Evolutionary conservation across 768 basidiomycete species (phyloP).

Genomic region (Mycena epipterygia): DNA sequence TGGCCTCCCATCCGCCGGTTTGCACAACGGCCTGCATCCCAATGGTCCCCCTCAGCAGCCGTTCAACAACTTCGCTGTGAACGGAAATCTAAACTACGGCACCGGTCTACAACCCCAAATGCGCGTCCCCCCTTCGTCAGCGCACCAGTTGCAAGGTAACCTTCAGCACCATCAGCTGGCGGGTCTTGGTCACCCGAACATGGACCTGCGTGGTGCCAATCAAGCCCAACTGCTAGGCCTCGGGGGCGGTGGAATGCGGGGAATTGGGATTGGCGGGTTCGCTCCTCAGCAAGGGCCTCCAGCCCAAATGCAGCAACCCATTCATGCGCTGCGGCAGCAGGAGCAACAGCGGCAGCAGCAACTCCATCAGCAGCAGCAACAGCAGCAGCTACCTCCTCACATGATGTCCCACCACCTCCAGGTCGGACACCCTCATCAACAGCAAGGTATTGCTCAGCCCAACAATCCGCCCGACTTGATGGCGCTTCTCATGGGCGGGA

Average conservation of each 20-base stretch:
- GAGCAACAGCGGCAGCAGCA: conserved; percentile 50
- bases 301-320: conserved; percentile 57
- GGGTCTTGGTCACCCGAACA: conserved; percentile 66
- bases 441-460: conserved; percentile 63
- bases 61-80: conserved; percentile 68
- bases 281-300: conserved; percentile 61
- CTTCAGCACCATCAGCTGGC: conserved; percentile 64
- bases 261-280: conserved; percentile 55
- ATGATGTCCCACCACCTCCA: conserved; percentile 56
- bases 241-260: conserved; percentile 61
- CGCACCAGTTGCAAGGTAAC: conserved; percentile 63
- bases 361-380: conserved; percentile 58
- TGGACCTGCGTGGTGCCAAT: conserved; percentile 67
- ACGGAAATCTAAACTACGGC: conserved; percentile 60
- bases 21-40: conserved; percentile 62
- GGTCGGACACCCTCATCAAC: conserved; percentile 70
- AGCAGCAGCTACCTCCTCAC: conserved; percentile 73
- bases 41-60: conserved; percentile 60
- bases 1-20: conserved; percentile 56
- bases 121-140: conserved; percentile 64
- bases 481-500: conserved; percentile 85
- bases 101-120: conserved; percentile 57
- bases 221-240: conserved; percentile 67
- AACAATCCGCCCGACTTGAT: conserved; percentile 81
- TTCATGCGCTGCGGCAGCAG: conserved; percentile 63